Evolutionary conservation across 2,329 filamentous ascomycete genomes (phyloP), one percentile per base, ranked within the genome.

Genomic region (Microdochium bolleyi): DNA sequence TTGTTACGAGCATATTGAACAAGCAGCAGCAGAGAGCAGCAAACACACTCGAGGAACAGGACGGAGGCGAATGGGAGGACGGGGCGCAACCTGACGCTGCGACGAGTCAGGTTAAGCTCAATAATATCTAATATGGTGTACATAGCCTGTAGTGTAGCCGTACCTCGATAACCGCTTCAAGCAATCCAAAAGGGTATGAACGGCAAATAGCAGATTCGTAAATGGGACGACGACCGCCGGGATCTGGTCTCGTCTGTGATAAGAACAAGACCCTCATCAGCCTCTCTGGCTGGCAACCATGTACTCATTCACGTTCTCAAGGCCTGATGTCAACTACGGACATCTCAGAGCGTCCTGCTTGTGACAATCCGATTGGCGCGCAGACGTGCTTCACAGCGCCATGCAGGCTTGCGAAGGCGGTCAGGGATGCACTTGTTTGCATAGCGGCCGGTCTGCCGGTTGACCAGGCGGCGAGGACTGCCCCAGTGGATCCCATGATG

Each of bases 111-210:
- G 61, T 61, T 60, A 66, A 66, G 67, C 65, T 67, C 64, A 61
- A 58, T 71, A 71, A 71, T 71, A 70, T 64, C 62, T 71, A 71
- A 70, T 71, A 62, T 61, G 21, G 64, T 70, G 65, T 67, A 69
- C 60, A 68, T 67, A 65, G 58, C 60, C 55, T 52, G 56, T 57
- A 52, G 41, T 30, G 46, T 19, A 44, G 46, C 19, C 21, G 41
- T 46, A 24, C 16, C 41, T 46, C 21, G 16, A 11, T 22, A 7
- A 24, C 14, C 41, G 21, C 13, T 46, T 19, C 41, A 22, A 46
- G 7, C 16, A 46, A 19, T 46, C 41, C 16, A 46, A 46, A 46
- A 21, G n/a, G 16, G 21, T 11, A 22, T 46, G 19, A 21, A 22
- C 41, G 41, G 41, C 41, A 46, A 16, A 19, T 19, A 22, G 8